phyloP scores from a whole-genome alignment of 345 rosid genomes.

The Euphorbia lathyris region DNA sequence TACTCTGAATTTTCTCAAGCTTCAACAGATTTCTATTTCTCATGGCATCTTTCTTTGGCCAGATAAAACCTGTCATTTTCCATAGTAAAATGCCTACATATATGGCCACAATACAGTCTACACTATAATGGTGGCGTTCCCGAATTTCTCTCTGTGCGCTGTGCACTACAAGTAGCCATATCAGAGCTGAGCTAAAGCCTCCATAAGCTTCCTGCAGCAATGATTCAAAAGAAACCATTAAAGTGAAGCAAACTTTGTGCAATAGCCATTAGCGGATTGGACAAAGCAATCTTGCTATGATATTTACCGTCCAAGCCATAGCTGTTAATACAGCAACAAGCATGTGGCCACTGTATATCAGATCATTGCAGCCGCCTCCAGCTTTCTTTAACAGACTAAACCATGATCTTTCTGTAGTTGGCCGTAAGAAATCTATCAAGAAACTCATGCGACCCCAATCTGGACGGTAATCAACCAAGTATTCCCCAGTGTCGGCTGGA shows the following conservation, averaged over 20 bases:
- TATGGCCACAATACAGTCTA: conserved; percentile 85
- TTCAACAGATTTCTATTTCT: conserved; percentile 35
- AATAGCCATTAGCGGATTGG: conserved; percentile 7
- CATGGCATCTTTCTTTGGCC: conserved; percentile 45
- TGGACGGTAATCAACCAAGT: conserved; percentile 53
- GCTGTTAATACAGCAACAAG: conserved; percentile 91
- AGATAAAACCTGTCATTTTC: conserved; percentile 87
- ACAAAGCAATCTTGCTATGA: not conserved
- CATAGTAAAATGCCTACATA: conserved; percentile 87
- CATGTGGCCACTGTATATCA: conserved; percentile 94
- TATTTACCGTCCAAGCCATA: conserved; percentile 94
- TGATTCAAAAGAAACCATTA: not conserved
- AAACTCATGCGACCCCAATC: conserved; percentile 88
- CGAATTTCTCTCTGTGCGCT: conserved; percentile 86
- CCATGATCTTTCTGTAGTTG: conserved; percentile 75
- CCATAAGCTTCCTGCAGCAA: conserved; percentile 86
- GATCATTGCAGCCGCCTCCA: conserved; percentile 98
- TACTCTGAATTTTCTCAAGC: conserved; percentile 69
- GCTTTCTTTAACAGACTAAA: conserved; percentile 73
- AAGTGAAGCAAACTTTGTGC: not conserved
- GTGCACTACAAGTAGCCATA: conserved; percentile 80
- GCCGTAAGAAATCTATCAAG: conserved; percentile 77
- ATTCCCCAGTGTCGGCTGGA: conserved; percentile 50
- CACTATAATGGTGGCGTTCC: conserved; percentile 85
- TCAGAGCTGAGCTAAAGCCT: conserved; percentile 69